Evolutionary conservation across 805 yeast species (phyloP), one percentile per base, ranked within the genome.

Genomic region (Saturnispora kantuleensis): DNA sequence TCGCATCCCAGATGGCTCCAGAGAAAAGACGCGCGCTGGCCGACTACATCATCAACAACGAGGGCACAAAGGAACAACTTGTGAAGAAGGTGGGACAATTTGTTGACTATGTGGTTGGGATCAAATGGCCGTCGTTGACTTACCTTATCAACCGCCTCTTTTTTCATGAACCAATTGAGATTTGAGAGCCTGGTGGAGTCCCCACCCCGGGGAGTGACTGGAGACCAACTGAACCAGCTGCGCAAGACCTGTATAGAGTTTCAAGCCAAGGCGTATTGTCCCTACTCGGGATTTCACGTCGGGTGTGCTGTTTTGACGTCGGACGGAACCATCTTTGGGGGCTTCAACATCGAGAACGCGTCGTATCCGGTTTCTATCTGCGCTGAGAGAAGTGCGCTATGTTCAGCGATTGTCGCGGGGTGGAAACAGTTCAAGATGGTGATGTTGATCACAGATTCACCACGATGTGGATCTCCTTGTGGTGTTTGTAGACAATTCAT

Each of bases 321-420:
- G 0, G 57, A 66, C 8, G 83, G 76, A 2, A 64, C 65, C 15
- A 67, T 58, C 36, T 64, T 81, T 18, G 56, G 64, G 10, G 98
- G 97, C 4, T 95, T 95, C 35, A 90, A 90, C 53, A 79, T 93
- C 26, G 98, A 90, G 59, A 93, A 90, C 59, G 97, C 97, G 3
- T 78, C 93, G 40, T 89, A 84, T 57, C 94, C 77, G 1, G 89
- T 77, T 2, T 71, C 79, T 1, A 74, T 82, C 18, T 84, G 94
- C 59, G 94, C 94, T 0, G 94, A 84, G 55, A 65, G 88, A 35
- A 71, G 82, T 1, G 79, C 90, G 0, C 67, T 81, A 2, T 69
- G 72, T 10, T 70, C 72, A 35, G 82, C 84, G 0, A 70, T 78
- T 6, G 68, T 57, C 5, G 41, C 50, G 35, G 77, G 77, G 0